These are phyloP conservation scores for Fusarium subtropicale DNA, from an alignment of 2,329 filamentous ascomycete species.

Conservation along the genomic window DNA sequence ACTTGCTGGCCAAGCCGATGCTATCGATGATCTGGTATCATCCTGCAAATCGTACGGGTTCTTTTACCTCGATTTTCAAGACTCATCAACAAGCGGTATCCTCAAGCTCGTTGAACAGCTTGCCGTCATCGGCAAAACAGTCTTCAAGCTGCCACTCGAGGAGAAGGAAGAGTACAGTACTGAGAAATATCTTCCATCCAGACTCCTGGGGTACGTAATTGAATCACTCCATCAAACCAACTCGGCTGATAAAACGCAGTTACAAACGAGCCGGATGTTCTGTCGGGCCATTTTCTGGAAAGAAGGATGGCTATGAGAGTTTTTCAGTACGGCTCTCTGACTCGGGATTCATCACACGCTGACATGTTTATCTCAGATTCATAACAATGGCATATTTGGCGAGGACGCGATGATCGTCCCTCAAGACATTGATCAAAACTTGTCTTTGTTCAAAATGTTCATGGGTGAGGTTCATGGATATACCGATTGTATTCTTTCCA, in stretches of 20 bases:
- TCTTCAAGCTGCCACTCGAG: neutral
- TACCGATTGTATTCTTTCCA: neutral
- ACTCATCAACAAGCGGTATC: neutral
- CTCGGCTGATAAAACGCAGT: too few relatives aligned
- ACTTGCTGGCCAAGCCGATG: neutral
- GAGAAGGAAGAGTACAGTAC: constrained; percentile 8
- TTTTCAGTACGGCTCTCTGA: constrained; percentile 1
- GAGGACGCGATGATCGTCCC: constrained; percentile 1
- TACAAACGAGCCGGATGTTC: constrained; percentile 22
- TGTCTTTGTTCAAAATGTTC: neutral
- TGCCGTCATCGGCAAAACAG: neutral
- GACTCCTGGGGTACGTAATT: neutral
- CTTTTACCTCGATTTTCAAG: constrained; percentile 4
- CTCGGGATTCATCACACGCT: too few relatives aligned
- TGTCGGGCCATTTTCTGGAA: constrained; percentile 14
- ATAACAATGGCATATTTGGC: constrained; percentile 8
- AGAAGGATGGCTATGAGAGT: constrained; percentile 22
- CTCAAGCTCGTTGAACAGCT: neutral
- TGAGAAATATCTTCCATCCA: constrained; percentile 1
- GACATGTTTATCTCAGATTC: neutral
- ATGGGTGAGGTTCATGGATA: neutral
- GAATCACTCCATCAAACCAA: too few relatives aligned
- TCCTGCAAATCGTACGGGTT: neutral
- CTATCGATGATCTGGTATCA: neutral
- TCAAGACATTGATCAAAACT: neutral